Conservation (phyloP, 192 early-diverging fungal genomes). For the Podila epicladia region DNA sequence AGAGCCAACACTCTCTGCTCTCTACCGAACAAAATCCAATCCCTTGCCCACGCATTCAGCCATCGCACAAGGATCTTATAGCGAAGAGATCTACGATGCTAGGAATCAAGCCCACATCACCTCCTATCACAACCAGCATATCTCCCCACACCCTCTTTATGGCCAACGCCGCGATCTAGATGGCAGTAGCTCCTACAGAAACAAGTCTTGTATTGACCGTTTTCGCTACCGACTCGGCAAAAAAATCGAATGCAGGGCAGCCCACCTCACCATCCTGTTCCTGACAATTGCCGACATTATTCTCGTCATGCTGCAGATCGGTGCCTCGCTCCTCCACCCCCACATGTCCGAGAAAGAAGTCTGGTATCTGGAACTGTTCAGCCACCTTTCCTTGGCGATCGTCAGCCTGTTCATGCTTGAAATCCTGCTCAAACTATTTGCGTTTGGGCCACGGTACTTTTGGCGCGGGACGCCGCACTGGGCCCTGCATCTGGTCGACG, state of each 20-base stretch:
- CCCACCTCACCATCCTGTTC: constrained; percentile 21
- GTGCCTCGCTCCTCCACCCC: constrained; percentile 25
- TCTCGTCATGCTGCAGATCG: constrained; percentile 33
- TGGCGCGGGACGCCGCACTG: constrained; percentile 14
- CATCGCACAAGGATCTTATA: too few relatives aligned
- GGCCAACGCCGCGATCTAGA: not conserved
- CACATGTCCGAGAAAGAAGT: constrained; percentile 35
- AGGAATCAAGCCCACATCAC: not conserved
- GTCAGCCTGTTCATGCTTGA: constrained; percentile 59
- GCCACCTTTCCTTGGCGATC: constrained; percentile 46
- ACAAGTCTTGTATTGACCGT: not conserved
- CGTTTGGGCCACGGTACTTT: constrained; percentile 60
- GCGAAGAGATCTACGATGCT: not conserved
- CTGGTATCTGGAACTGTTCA: constrained; percentile 44
- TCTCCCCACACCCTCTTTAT: not conserved
- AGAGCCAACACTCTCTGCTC: too few relatives aligned
- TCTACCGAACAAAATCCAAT: too few relatives aligned
- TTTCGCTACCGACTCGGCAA: constrained; percentile 4
- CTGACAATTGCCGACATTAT: constrained; percentile 32
- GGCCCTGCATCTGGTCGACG: constrained; percentile 56
- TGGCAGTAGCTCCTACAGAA: not conserved
- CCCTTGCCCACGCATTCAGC: too few relatives aligned
- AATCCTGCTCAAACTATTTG: constrained; percentile 49
- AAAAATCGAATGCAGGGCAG: constrained; percentile 9
- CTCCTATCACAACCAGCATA: not conserved